Conservation (phyloP, 495 filamentous ascomycete genomes). For the Penicillium simplicissimum region DNA sequence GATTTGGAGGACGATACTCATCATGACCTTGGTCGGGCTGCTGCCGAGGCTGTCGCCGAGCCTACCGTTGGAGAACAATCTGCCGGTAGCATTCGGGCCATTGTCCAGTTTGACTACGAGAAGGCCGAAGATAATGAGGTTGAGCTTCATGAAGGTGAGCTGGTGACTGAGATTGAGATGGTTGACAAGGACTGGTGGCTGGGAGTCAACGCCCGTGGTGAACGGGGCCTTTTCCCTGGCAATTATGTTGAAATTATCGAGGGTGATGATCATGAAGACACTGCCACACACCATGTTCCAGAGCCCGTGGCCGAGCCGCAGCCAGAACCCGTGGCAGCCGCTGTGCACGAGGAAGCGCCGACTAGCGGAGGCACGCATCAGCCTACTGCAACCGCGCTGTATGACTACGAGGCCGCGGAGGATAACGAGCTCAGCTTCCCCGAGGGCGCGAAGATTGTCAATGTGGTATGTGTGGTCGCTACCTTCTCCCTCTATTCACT, state of each 20-base stretch:
- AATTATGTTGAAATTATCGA: slow-evolving; percentile 92
- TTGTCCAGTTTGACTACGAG: slow-evolving; percentile 94
- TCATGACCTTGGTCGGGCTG: slow-evolving; percentile 63
- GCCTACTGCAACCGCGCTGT: slow-evolving; percentile 77
- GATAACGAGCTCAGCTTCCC: slow-evolving; percentile 97
- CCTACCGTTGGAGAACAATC: slow-evolving; percentile 43
- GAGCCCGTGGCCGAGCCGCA: slow-evolving; percentile 22
- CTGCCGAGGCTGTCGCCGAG: slow-evolving; percentile 59
- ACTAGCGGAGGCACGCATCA: slow-evolving; percentile 39
- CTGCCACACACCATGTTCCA: slow-evolving; percentile 30
- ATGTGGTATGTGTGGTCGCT: slow-evolving; percentile 53
- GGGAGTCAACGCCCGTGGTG: slow-evolving; percentile 77
- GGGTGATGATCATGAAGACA: slow-evolving; percentile 42
- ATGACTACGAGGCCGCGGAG: slow-evolving; percentile 96
- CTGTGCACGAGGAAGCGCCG: slow-evolving; percentile 15
- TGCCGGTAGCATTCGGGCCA: slow-evolving; percentile 60
- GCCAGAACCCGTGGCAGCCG: slow-evolving; percentile 15
- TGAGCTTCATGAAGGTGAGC: slow-evolving; percentile 85
- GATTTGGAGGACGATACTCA: slow-evolving; percentile 64
- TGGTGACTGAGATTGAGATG: slow-evolving; percentile 95
- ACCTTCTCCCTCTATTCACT: not conserved
- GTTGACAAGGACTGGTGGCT: slow-evolving; percentile 98
- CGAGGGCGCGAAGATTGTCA: slow-evolving; percentile 74
- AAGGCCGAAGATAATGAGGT: slow-evolving; percentile 97
- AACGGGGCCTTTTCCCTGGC: slow-evolving; percentile 88